Evolutionary conservation across 192 early-diverging fungal genomes (phyloP), one percentile per base, ranked within the genome.

Genomic region (Coemansia reversa): DNA sequence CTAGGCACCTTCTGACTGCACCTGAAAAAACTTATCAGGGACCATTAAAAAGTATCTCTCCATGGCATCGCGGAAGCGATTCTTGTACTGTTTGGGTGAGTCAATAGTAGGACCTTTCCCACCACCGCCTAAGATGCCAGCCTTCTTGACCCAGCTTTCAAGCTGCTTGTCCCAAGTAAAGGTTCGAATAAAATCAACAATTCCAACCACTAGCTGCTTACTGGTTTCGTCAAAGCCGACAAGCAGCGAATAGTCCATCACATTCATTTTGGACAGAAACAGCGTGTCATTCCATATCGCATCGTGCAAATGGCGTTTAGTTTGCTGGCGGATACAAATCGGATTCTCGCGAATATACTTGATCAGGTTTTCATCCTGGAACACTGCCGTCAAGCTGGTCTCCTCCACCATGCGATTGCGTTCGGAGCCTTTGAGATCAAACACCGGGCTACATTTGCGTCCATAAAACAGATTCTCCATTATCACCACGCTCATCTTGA

Each of bases 121-220:
- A 19, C 93, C 92, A 14, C 95, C 94, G n/a, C 94, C 94, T 50
- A 97, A 69, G 66, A 94, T 84, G 6, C 89, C 90, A 0, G 93
- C 85, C 67, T 97, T 95, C 75, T 99, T 99, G 32, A 99, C 95
- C 94, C 94, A 97, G 58, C 89, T 93, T 71, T 99, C 97, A 18
- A 99, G 70, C 76, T 94, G 94, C 82, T 99, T 99, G 72, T 99
- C 97, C 94, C 95, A 99, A 0, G 95, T 99, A 72, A 95, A 99
- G 7, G 94, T 94, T 51, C 95, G 89, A 49, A 98, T 97, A 80
- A 94, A 98, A 69, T 99, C 97, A 76, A 99, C 94, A 56, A 99
- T 98, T 5, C 97, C 97, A n/a, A 97, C 91, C 33, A 98, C 90
- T 7, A 99, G 77, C 79, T 99, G 93, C 35, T 91, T 86, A 12